phyloP scores from a whole-genome alignment of 2,329 filamentous ascomycete species.

The Periconia sp. region DNA sequence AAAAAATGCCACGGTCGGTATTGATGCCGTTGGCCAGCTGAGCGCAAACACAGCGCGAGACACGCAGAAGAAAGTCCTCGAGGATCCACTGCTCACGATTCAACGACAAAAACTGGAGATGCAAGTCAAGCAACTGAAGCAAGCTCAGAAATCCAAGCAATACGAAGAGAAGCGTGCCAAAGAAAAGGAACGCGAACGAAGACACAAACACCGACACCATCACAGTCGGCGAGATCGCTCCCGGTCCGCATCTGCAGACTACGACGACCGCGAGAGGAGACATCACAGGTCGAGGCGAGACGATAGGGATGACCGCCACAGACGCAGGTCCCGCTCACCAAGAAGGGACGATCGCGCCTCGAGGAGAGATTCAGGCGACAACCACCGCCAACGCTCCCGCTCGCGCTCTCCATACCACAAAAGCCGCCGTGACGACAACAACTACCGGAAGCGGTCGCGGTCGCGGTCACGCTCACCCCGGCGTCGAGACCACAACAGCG shows the following conservation, averaged over 20 bases:
- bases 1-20: conserved; percentile 56
- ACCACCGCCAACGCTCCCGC: conserved; percentile 22
- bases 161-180: conserved; percentile 37
- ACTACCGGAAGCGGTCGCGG: conserved; percentile 14
- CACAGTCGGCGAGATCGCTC: conserved; percentile 39
- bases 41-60: conserved; percentile 75
- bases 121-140: conserved; percentile 65
- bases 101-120: conserved; percentile 74
- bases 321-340: conserved; percentile 6
- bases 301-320: conserved; percentile 1
- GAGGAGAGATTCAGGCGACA: conserved; percentile 17
- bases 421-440: conserved; percentile 18
- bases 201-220: conserved; percentile 42
- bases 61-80: conserved; percentile 80
- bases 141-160: conserved; percentile 47
- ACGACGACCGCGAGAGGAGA: conserved; percentile 33
- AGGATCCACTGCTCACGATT: conserved; percentile 90
- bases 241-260: conserved; percentile 25
- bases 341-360: conserved; percentile 5
- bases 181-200: conserved; percentile 50
- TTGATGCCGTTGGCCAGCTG: conserved; percentile 57
- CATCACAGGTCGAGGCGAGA: conserved; percentile 22
- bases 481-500: conserved; percentile 17
- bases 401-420: conserved; percentile 27
- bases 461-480: conserved; percentile 19